Evolutionary conservation across 1,139 yeast species (phyloP).

Genomic region (Candida dubliniensis): DNA sequence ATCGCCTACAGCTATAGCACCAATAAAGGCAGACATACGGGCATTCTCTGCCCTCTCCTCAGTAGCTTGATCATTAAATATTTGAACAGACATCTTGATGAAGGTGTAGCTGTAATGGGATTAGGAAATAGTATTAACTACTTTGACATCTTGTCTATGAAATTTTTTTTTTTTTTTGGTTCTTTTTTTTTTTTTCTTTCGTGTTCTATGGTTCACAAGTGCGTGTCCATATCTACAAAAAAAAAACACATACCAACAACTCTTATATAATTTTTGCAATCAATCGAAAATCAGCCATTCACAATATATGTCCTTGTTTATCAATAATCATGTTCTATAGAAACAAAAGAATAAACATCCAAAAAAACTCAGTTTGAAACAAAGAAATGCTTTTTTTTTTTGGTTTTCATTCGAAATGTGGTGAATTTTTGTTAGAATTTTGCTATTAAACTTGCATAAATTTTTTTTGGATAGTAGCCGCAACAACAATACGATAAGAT

Average conservation of each 20-base stretch:
- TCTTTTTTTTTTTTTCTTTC: neutral
- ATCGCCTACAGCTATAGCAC: slow-evolving; percentile 98
- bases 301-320: neutral
- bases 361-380: too few species aligned
- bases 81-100: slow-evolving; percentile 69
- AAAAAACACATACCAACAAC: neutral
- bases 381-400: too few species aligned
- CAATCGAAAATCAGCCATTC: neutral
- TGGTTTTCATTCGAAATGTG: neutral
- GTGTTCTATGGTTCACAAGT: slow-evolving; percentile 1
- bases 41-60: slow-evolving; percentile 99
- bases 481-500: neutral
- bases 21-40: slow-evolving; percentile 93
- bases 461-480: neutral
- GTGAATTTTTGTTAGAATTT: neutral
- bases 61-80: slow-evolving; percentile 95
- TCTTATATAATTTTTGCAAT: neutral
- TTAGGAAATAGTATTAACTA: too few species aligned
- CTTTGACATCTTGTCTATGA: neutral
- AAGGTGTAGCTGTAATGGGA: neutral
- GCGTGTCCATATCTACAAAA: neutral
- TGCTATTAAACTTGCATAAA: neutral
- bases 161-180: neutral
- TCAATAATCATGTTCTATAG: neutral
- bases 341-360: too few species aligned